Evolutionary conservation across 371 early-diverging fungal genomes (phyloP), one percentile per base, ranked within the genome.

Genomic region (Zopfochytrium polystomum): DNA sequence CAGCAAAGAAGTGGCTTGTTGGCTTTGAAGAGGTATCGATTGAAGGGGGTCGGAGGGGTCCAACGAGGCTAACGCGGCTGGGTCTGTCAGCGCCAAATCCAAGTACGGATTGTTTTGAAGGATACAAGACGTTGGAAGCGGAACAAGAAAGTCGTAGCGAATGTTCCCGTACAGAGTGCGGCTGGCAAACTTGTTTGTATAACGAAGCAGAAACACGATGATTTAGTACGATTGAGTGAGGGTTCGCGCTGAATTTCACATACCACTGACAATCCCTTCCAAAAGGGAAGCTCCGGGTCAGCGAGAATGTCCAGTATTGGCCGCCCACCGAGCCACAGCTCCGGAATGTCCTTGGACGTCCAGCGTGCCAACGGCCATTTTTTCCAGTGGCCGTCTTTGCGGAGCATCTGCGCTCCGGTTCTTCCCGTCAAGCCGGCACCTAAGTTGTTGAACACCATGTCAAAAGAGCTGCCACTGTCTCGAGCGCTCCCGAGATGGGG

Each of bases 401-500:
- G n/a, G n/a, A 61, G 25, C 57, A 79, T 54, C 35, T 68, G 78
- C 20, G 26, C 26, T 22, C 81, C 77, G 18, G 61, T 65, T 6
- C 61, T 51, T 15, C 57, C 58, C 3, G 66, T 57, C 31, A 73
- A 15, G 15, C 49, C 52, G 15, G 58, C 38, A 20, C 49, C 66
- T 1, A 78, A 20, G 44, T 63, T 76, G 62, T 85, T 85, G 62
- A 82, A 85, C 2, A 85, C 7, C 32, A 67, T 62, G 22, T 73
- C 72, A 20, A 67, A 45, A 11, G 48, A 26, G 26, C 25, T 48
- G 7, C 45, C 50, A 4, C 62, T 27, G 6, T 35, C 46, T 38
- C 58, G 18, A 1, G 20, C 38, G 4, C 74, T 82, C 0, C 92
- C 91, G 34, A 90, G 68, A 70, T 92, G 90, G 3, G 92, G 92